phyloP scores from a whole-genome alignment of 345 rosid species.

The Eucalyptus fibrosa region DNA sequence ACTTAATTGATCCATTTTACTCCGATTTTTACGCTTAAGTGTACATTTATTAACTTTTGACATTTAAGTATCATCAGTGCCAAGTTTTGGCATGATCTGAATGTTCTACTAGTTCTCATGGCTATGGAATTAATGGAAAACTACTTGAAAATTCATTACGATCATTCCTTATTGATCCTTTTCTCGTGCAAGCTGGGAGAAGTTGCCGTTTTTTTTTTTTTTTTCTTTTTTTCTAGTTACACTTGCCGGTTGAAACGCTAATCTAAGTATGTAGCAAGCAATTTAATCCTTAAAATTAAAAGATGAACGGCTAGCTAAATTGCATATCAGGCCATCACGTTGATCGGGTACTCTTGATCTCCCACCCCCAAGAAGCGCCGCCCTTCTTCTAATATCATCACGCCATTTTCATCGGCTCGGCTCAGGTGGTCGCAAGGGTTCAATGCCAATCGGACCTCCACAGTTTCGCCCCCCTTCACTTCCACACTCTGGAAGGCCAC shows the following conservation, averaged over 20 bases:
- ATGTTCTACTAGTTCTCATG: too few species aligned
- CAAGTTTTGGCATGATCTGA: accelerated
- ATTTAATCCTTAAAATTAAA: neutral
- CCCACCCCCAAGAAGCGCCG: conserved; percentile 56
- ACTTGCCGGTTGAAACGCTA: neutral
- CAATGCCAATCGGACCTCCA: conserved; percentile 44
- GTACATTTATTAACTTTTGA: accelerated
- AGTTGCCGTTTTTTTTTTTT: neutral
- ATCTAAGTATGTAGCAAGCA: neutral
- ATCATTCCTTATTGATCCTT: neutral
- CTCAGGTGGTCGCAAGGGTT: conserved; percentile 55
- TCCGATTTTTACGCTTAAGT: accelerated
- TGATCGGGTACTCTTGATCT: conserved; percentile 40
- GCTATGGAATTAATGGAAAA: too few species aligned
- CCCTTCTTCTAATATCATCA: conserved; percentile 67
- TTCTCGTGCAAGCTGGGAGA: neutral
- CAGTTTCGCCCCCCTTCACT: conserved; percentile 35
- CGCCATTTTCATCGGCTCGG: conserved; percentile 56
- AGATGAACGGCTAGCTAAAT: neutral
- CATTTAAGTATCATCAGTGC: accelerated
- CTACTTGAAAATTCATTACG: neutral
- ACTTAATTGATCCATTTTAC: accelerated
- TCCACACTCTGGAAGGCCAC: conserved; percentile 61
- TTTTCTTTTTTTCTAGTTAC: neutral
- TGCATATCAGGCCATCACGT: conserved; percentile 13